Conservation (phyloP, 2,329 filamentous ascomycete species). For the Aquanectria penicillioides region DNA sequence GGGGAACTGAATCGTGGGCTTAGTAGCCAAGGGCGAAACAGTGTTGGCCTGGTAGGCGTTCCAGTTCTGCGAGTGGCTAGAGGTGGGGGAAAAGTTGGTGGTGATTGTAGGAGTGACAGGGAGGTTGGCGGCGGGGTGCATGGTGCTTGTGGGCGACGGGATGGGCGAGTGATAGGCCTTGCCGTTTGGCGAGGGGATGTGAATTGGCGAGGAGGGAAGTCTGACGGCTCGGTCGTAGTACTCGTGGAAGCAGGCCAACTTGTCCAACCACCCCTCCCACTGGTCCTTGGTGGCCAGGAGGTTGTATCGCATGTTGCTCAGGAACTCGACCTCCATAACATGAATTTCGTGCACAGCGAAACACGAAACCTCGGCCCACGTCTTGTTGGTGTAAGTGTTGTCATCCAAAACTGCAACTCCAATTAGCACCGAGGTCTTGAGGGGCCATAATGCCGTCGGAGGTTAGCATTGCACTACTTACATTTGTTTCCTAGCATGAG, state of each 20-base stretch:
- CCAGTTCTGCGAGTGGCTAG: constrained; percentile 52
- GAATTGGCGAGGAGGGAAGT: constrained; percentile 53
- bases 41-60: constrained; percentile 50
- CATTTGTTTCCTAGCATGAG: constrained; percentile 99
- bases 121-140: constrained; percentile 42
- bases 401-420: constrained; percentile 80
- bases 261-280: constrained; percentile 88
- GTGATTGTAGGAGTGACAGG: constrained; percentile 47
- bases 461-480: constrained; percentile 52
- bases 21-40: constrained; percentile 60
- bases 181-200: constrained; percentile 53
- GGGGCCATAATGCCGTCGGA: background rate
- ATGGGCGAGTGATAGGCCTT: constrained; percentile 56
- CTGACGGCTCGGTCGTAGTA: constrained; percentile 79
- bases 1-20: constrained; percentile 54
- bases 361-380: constrained; percentile 96
- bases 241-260: constrained; percentile 82
- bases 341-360: constrained; percentile 96
- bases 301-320: constrained; percentile 98
- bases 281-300: constrained; percentile 85
- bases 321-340: constrained; percentile 99
- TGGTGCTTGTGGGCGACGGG: constrained; percentile 58
- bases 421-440: constrained; percentile 39
- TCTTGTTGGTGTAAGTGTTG: constrained; percentile 99
- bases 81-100: constrained; percentile 53